Percentiles rank a stretch among this genome's conserved stretches.
These are phyloP conservation scores for Panicum miliaceum DNA, from an alignment of 176 grass and related monocot species.

Conservation along the genomic window DNA sequence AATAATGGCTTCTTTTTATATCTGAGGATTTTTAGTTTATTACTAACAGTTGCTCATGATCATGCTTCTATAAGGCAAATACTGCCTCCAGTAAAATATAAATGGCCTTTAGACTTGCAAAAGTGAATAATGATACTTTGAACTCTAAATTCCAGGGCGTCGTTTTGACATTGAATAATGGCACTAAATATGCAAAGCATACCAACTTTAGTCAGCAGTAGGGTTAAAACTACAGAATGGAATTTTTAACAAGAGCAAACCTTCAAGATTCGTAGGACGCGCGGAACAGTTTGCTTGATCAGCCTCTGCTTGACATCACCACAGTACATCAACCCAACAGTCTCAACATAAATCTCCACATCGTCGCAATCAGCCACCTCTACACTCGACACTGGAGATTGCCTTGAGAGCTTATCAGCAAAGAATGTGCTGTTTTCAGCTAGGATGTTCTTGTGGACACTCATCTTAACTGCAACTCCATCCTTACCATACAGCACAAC, in stretches of 20 bases:
- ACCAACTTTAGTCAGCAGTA: background rate
- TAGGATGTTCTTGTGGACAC: constrained; percentile 76
- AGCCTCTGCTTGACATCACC: constrained; percentile 74
- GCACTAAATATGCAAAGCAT: background rate
- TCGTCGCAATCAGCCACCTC: constrained; percentile 85
- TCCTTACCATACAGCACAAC: constrained; percentile 79
- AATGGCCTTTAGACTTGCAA: background rate
- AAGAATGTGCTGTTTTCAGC: constrained; percentile 80
- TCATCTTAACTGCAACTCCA: constrained; percentile 81
- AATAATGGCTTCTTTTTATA: constrained; percentile 10
- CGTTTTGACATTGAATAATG: background rate
- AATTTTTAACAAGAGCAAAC: constrained; percentile 40
- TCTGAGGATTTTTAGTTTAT: background rate
- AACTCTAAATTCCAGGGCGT: background rate
- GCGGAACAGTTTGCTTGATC: constrained; percentile 84
- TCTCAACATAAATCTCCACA: constrained; percentile 90
- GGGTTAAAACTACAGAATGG: background rate
- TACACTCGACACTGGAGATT: constrained; percentile 60
- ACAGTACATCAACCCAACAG: constrained; percentile 92
- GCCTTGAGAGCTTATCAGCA: constrained; percentile 63
- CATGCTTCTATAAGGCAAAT: constrained; percentile 18
- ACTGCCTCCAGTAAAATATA: constrained; percentile 11
- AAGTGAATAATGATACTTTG: background rate
- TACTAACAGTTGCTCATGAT: background rate
- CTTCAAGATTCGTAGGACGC: constrained; percentile 84